These are phyloP conservation scores for Tephrocybe rancida DNA, from an alignment of 768 basidiomycete genomes.

Conservation along the genomic window DNA sequence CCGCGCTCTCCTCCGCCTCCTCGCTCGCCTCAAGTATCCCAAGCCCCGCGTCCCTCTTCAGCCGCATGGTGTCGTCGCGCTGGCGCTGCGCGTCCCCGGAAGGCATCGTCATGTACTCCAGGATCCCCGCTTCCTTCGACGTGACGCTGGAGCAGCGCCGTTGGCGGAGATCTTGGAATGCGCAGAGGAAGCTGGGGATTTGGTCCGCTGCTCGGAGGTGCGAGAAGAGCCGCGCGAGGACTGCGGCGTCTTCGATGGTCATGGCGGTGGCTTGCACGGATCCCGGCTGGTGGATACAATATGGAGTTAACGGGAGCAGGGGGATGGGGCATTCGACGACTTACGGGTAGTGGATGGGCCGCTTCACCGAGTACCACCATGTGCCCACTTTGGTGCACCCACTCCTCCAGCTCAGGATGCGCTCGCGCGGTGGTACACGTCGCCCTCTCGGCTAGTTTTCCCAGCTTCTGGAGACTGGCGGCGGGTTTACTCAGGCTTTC, in stretches of 20 bases:
- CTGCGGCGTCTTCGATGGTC: constrained; percentile 63
- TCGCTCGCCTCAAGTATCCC: constrained; percentile 35
- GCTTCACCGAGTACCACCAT: constrained; percentile 57
- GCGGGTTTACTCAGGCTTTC: neutral
- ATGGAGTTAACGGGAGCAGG: neutral
- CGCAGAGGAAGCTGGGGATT: constrained; percentile 50
- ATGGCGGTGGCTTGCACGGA: constrained; percentile 51
- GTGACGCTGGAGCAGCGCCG: constrained; percentile 44
- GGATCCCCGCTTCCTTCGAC: constrained; percentile 44
- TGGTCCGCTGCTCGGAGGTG: constrained; percentile 52
- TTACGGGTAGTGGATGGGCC: constrained; percentile 57
- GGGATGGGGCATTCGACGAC: constrained; percentile 8
- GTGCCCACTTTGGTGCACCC: constrained; percentile 49
- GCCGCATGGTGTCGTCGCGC: constrained; percentile 42
- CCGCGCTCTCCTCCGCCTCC: constrained; percentile 31
- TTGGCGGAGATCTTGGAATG: constrained; percentile 60
- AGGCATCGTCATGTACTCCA: constrained; percentile 47
- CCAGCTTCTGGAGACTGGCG: constrained; percentile 8
- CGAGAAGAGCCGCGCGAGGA: constrained; percentile 62
- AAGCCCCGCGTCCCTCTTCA: constrained; percentile 28
- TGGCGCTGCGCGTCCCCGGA: constrained; percentile 40
- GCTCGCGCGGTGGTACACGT: constrained; percentile 39
- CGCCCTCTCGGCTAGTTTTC: constrained; percentile 32
- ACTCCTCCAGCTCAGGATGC: constrained; percentile 46
- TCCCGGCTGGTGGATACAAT: constrained; percentile 40